Percentiles rank a stretch among this genome's conserved stretches.
Evolutionary conservation across 1,284 basidiomycete genomes (phyloP).

Genomic region (Wallemia hederae): DNA sequence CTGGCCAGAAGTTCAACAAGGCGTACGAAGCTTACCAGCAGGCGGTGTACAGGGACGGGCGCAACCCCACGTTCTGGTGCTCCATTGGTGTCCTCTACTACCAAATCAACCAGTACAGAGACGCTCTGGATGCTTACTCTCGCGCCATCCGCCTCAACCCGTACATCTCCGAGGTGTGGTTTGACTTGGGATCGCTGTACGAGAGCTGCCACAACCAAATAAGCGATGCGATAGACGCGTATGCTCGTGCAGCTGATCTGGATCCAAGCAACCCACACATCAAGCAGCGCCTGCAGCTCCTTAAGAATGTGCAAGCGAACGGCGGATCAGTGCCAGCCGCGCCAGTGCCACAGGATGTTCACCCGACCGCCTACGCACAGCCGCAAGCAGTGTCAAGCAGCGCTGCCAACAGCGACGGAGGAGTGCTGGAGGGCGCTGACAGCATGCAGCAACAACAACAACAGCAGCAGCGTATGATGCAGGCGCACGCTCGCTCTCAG

Average conservation of each 20-base stretch:
- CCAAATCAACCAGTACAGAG: slow-evolving; percentile 96
- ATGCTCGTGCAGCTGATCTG: slow-evolving; percentile 66
- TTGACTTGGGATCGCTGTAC: slow-evolving; percentile 84
- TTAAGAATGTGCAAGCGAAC: slow-evolving; percentile 51
- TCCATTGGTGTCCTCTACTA: slow-evolving; percentile 98
- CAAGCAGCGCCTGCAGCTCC: slow-evolving; percentile 38
- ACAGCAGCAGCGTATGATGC: slow-evolving; percentile 16
- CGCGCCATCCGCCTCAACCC: slow-evolving; percentile 95
- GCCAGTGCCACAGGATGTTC: slow-evolving; percentile 74
- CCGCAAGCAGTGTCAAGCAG: slow-evolving; percentile 6
- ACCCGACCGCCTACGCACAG: slow-evolving; percentile 66
- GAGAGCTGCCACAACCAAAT: slow-evolving; percentile 99
- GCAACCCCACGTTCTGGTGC: slow-evolving; percentile 98
- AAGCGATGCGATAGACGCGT: slow-evolving; percentile 91
- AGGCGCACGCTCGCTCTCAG: slow-evolving; percentile 8
- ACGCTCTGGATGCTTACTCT: slow-evolving; percentile 92
- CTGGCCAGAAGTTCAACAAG: slow-evolving; percentile 96
- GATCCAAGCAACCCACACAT: slow-evolving; percentile 55
- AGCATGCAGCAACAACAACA: slow-evolving; percentile 5
- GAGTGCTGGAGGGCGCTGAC: slow-evolving; percentile 5
- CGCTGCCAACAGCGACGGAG: slow-evolving; percentile 8
- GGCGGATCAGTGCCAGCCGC: slow-evolving; percentile 46
- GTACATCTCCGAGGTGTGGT: slow-evolving; percentile 98
- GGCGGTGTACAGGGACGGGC: slow-evolving; percentile 90
- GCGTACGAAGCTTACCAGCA: slow-evolving; percentile 99